Base-by-base conservation (phyloP, 371 early-diverging fungal genomes). In the Syncephalastrum sp. region DNA sequence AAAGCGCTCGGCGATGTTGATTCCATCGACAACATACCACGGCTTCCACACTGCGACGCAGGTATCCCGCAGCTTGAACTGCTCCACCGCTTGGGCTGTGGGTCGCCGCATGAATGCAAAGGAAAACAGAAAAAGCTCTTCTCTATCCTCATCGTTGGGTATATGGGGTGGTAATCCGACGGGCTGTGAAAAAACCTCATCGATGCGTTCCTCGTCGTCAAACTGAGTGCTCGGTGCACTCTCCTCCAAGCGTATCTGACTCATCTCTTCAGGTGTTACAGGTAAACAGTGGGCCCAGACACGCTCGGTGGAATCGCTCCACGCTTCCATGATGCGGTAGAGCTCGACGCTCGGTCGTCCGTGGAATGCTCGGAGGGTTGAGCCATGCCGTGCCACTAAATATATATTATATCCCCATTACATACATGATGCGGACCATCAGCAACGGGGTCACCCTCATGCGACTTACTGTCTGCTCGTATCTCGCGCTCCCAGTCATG, bases 21-120 rank as follows among this genome's bases (percentile, higher is more conserved):
- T 33, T 3, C 38, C 38, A 33, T 33, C 38, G n/a, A 45, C 25
- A 3, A 54, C 44, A 5, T 54, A 46, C 54, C 54, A 54, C 19
- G 54, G 54, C 14, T 27, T 24, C 54, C 54, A 54, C 10, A 54
- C 45, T 15, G 24, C 54, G 5, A 54, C 46, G 29, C 54, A 54
- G 3, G 24, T 19, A 14, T 42, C 42, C 17, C 21, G 27, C 16
- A 43, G 27, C 14, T 29, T 17, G 14, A 44, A 24, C 17, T 54
- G 54, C 8, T 33, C 38, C 2, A 33, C 8, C 8, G 38, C 38
- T 2, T 12, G 38, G 7, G 38, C 12, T 12, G 38, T 10, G 10
- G 38, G 38, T 17, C 41, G 42, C 12, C 27, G 27, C 7, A 27
- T 29, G 14, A 54, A 42, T 0, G 54, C 42, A 19, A 54, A 45